phyloP scores from a whole-genome alignment of 2,329 filamentous ascomycete species.

The Trichoderma afroharzianum region DNA sequence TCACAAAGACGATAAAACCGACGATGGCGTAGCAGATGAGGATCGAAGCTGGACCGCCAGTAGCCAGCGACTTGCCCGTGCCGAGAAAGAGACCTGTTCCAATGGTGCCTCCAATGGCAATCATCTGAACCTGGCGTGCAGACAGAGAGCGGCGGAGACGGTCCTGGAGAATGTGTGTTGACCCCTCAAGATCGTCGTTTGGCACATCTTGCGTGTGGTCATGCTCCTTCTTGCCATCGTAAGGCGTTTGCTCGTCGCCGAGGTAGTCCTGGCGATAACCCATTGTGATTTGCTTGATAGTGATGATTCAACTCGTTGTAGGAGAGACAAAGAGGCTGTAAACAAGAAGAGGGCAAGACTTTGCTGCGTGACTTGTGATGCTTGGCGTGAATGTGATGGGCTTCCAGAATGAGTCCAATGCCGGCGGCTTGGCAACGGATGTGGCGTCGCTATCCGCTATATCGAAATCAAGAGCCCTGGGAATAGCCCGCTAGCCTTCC shows the following conservation, averaged over 20 bases:
- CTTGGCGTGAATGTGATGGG: neutral
- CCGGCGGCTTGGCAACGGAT: constrained; percentile 7
- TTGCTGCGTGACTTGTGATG: neutral
- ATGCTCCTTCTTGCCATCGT: constrained; percentile 1
- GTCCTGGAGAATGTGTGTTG: constrained; percentile 34
- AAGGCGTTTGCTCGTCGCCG: neutral
- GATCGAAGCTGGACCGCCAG: constrained; percentile 57
- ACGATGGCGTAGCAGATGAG: constrained; percentile 56
- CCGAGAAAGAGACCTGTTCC: constrained; percentile 61
- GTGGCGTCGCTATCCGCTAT: constrained; percentile 10
- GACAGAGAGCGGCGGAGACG: constrained; percentile 53
- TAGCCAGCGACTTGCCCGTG: constrained; percentile 57
- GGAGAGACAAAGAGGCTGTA: neutral
- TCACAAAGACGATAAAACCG: constrained; percentile 55
- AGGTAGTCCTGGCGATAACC: neutral
- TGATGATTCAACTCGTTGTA: neutral
- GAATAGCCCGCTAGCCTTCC: neutral
- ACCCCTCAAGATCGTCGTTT: constrained; percentile 13
- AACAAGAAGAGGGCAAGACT: neutral
- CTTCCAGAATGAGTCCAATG: constrained; percentile 9
- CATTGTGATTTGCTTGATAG: neutral
- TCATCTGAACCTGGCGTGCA: constrained; percentile 64
- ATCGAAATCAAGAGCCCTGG: neutral
- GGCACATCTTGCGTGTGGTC: neutral
- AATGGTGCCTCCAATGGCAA: constrained; percentile 58